Conservation (phyloP, 2,329 filamentous ascomycete species). For the Phaeosphaeria sp. region DNA sequence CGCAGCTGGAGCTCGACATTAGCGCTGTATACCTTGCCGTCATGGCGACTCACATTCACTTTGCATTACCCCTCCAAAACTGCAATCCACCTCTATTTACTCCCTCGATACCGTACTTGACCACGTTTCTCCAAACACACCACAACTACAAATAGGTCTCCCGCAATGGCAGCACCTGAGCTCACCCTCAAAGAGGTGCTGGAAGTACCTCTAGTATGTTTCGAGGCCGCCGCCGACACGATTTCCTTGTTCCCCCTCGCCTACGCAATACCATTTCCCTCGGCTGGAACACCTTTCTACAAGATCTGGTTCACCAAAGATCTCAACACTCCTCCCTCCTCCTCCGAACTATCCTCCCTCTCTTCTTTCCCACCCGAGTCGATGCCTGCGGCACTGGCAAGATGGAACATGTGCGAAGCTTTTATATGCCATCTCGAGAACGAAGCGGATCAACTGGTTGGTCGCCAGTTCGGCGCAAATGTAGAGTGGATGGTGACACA, state of each 20-base stretch:
- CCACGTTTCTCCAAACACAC: neutral
- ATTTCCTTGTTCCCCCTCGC: neutral
- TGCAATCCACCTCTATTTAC: neutral
- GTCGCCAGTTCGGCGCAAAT: neutral
- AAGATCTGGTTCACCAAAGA: conserved; percentile 1
- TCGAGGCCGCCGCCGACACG: conserved; percentile 11
- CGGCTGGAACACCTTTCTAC: neutral
- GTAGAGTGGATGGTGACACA: neutral
- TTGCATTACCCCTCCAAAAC: neutral
- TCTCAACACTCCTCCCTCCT: conserved; percentile 1
- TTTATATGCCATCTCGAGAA: conserved; percentile 6
- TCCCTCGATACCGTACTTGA: neutral
- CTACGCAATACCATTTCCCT: conserved; percentile 9
- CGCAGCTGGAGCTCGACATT: neutral
- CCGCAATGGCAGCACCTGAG: neutral
- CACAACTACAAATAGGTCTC: neutral
- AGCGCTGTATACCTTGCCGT: neutral
- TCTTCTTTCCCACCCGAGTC: conserved; percentile 2
- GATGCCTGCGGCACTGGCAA: conserved; percentile 2
- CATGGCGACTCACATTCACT: neutral
- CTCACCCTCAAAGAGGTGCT: conserved; percentile 8
- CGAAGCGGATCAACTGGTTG: neutral
- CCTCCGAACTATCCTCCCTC: neutral
- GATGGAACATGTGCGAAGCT: conserved; percentile 6
- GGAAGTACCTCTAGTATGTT: conserved; percentile 8